Evolutionary conservation across 257 asterid genomes (phyloP), one percentile per base, ranked within the genome.

Genomic region (Verbena officinalis): DNA sequence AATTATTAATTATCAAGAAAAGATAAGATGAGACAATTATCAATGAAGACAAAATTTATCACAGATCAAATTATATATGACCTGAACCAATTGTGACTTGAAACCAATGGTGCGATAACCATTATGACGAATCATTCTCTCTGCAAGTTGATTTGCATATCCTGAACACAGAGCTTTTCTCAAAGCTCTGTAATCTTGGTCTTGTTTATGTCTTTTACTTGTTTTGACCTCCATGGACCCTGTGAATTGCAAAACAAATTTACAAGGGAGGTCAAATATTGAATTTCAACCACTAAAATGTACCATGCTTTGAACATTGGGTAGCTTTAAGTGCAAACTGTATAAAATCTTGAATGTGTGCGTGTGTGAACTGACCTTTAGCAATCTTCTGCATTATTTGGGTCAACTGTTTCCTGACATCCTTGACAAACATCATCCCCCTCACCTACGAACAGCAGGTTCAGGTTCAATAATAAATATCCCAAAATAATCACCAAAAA

Each of bases 11-110:
- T 27, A 27, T 27, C 33, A 27, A 5, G 4, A 27, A 27, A 27
- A 27, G 33, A 27, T 5, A 27, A 27, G 2, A 23, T n/a, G n/a
- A n/a, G n/a, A n/a, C 19, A 24, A 13, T 4, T 30, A 60, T 24
- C 20, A 2, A n/a, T 9, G 40, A 22, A 51, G n/a, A 61, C 0
- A 7, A 31, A 52, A 50, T 46, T 44, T 42, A 34, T 14, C 1
- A 62, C 4, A n/a, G 3, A 63, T 6, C 3, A 17, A 56, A 45
- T 68, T 61, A 66, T 67, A 22, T 72, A 93, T n/a, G 4, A 30
- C 99, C 96, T 93, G 97, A 65, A 88, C 96, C 58, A 93, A 79
- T 53, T 90, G 96, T 43, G 99, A 75, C 80, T 88, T 90, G 80
- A 87, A 82, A 81, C 97, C 96, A 60, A 90, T 74, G 45, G 97